Conservation (phyloP, 1,139 yeast genomes). For the Debaryomyces coudertii region DNA sequence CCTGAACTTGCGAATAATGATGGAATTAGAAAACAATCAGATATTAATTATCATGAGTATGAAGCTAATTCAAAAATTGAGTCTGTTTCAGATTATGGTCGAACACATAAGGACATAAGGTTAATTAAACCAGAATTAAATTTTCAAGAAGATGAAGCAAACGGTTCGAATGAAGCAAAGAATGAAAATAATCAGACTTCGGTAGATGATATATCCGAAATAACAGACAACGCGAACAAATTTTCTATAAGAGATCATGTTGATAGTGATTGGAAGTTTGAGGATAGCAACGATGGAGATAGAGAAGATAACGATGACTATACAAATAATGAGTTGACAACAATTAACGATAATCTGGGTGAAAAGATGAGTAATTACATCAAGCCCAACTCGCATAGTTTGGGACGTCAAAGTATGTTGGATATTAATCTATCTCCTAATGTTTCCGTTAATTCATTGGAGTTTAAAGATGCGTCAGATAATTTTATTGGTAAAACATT, state of each 20-base stretch:
- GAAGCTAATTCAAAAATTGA: slow-evolving; percentile 10
- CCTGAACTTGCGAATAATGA: not conserved
- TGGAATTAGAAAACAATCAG: slow-evolving; percentile 1
- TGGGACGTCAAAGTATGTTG: slow-evolving; percentile 7
- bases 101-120: slow-evolving; percentile 8
- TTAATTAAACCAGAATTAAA: slow-evolving; percentile 5
- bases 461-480: slow-evolving; percentile 25
- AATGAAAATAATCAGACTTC: not conserved
- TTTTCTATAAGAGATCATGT: slow-evolving; percentile 40
- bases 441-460: slow-evolving; percentile 18
- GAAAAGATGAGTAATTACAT: not conserved
- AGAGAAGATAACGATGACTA: slow-evolving; percentile 44
- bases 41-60: slow-evolving; percentile 8
- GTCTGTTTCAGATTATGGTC: slow-evolving; percentile 14
- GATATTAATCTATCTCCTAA: slow-evolving; percentile 21
- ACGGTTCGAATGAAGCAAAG: not conserved
- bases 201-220: slow-evolving; percentile 14
- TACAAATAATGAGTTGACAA: slow-evolving; percentile 26
- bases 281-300: slow-evolving; percentile 49
- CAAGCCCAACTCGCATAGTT: not conserved
- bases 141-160: not conserved
- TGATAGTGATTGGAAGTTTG: slow-evolving; percentile 46
- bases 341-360: slow-evolving; percentile 6
- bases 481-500: slow-evolving; percentile 19
- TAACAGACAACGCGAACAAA: slow-evolving; percentile 20